These are phyloP conservation scores for Remersonia thermophila DNA, from an alignment of 2,329 filamentous ascomycete genomes.

Conservation along the genomic window DNA sequence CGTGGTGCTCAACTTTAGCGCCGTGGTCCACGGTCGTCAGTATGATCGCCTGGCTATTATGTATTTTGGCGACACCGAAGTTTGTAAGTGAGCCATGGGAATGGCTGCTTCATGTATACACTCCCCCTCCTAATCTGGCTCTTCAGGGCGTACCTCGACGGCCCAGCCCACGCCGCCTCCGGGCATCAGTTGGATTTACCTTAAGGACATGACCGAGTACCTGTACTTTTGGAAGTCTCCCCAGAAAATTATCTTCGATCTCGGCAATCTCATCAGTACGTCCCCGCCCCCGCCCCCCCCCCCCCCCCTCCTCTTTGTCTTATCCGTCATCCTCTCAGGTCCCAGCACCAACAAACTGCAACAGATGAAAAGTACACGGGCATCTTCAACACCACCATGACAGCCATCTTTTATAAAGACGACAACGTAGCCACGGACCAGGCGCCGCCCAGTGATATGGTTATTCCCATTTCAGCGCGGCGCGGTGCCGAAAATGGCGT, in stretches of 20 bases:
- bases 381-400: conserved; percentile 60
- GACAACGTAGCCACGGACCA: conserved; percentile 28
- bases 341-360: background rate
- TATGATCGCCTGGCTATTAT: conserved; percentile 66
- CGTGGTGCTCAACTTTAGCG: conserved; percentile 65
- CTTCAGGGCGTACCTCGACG: conserved; percentile 55
- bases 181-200: conserved; percentile 64
- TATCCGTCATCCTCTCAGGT: too few species aligned
- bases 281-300: too few species aligned
- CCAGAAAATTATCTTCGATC: conserved; percentile 69
- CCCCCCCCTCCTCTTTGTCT: too few species aligned
- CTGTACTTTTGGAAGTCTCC: conserved; percentile 53
- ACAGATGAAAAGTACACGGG: conserved; percentile 56
- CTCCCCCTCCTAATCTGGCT: too few species aligned
- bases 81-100: too few species aligned
- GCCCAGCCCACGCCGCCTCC: conserved; percentile 55
- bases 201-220: conserved; percentile 68
- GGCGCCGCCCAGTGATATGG: conserved; percentile 44
- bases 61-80: conserved; percentile 64
- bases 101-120: too few species aligned
- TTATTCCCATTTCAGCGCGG: conserved; percentile 53
- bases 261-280: conserved; percentile 52
- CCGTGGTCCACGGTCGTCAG: conserved; percentile 57
- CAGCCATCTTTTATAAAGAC: conserved; percentile 55
- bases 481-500: conserved; percentile 36